Evolutionary conservation across 805 yeast species (phyloP).

Genomic region (Kuraishia floccosa): DNA sequence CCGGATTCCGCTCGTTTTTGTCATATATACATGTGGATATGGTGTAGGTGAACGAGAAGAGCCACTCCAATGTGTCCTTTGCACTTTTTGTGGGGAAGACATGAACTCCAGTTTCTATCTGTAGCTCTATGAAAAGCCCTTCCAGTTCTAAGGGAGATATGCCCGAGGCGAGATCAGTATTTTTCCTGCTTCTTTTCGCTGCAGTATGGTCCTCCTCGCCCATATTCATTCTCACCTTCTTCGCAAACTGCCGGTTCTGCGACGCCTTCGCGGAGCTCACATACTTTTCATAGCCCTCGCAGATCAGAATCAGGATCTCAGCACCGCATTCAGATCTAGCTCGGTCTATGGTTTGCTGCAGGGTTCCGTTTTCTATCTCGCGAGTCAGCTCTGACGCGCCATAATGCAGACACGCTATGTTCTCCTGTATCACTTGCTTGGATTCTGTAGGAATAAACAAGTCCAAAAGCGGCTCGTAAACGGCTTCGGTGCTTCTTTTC

Average conservation of each 20-base stretch:
- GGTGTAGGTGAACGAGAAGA: conserved; percentile 46
- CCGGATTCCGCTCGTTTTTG: conserved; percentile 39
- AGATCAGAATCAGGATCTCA: conserved; percentile 27
- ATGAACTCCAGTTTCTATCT: conserved; percentile 34
- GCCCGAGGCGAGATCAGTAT: conserved; percentile 2
- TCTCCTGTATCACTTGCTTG: conserved; percentile 30
- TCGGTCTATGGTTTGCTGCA: conserved; percentile 11
- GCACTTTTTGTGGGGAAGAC: conserved; percentile 36
- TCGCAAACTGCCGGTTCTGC: conserved; percentile 34
- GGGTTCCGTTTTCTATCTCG: conserved; percentile 15
- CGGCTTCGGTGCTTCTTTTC: conserved; percentile 35
- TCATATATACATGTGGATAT: conserved; percentile 43
- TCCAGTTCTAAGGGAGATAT: conserved; percentile 27
- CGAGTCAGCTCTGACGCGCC: conserved; percentile 32
- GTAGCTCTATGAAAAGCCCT: conserved; percentile 27
- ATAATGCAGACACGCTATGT: conserved; percentile 29
- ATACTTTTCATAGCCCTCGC: conserved; percentile 37
- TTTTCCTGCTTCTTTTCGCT: conserved; percentile 1
- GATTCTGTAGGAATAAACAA: conserved; percentile 41
- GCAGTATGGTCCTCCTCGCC: conserved; percentile 3
- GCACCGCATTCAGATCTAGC: conserved; percentile 12
- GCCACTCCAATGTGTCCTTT: conserved; percentile 38
- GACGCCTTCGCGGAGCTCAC: conserved; percentile 28
- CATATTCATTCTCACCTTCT: conserved; percentile 19
- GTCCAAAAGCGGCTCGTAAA: conserved; percentile 35